Conservation (phyloP, 495 filamentous ascomycete species). For the Halenospora varia region DNA sequence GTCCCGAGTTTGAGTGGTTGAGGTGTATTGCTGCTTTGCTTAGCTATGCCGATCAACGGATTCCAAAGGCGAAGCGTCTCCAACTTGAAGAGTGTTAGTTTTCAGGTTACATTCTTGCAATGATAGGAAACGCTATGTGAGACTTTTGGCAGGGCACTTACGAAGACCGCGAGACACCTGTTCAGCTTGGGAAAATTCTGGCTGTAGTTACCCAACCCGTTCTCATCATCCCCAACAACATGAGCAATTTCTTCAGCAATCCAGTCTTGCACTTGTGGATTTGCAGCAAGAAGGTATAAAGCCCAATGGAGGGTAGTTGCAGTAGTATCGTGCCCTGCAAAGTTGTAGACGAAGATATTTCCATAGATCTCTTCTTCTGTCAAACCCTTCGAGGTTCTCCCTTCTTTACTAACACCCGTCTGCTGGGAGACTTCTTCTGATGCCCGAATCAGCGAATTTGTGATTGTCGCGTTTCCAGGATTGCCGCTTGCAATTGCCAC, state of each 20-base stretch:
- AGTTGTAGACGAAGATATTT: conserved; percentile 48
- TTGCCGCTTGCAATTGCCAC: neutral
- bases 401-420: neutral
- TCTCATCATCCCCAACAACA: neutral
- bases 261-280: conserved; percentile 38
- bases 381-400: neutral
- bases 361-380: conserved; percentile 37
- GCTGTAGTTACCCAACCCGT: conserved; percentile 19
- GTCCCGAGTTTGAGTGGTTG: conserved; percentile 21
- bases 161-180: conserved; percentile 41
- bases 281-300: conserved; percentile 39
- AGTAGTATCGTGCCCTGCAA: conserved; percentile 51
- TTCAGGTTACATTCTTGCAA: no score
- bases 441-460: conserved; percentile 32
- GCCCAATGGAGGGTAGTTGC: conserved; percentile 45
- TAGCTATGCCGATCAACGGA: conserved; percentile 36
- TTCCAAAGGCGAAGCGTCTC: conserved; percentile 48
- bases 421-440: conserved; percentile 7
- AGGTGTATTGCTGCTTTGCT: conserved; percentile 27
- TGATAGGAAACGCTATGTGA: no score
- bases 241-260: neutral
- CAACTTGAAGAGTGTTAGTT: conserved; percentile 21
- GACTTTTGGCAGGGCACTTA: no score
- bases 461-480: neutral
- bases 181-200: conserved; percentile 36